These are phyloP conservation scores for Coniophora puteana DNA, from an alignment of 1,284 basidiomycete species.

Conservation along the genomic window DNA sequence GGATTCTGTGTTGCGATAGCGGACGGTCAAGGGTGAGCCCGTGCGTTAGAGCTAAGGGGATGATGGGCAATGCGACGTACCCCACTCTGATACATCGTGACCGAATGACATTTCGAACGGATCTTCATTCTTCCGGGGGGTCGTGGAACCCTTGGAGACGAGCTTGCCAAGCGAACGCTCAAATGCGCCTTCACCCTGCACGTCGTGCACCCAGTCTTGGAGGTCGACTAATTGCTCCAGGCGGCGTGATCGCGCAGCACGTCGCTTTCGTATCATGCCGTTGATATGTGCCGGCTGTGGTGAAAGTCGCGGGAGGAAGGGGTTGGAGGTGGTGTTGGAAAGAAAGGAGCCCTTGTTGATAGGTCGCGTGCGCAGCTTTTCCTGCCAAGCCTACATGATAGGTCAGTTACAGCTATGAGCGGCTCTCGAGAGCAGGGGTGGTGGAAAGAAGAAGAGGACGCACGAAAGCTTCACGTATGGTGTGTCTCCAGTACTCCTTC, in stretches of 20 bases:
- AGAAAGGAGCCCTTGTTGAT: constrained; percentile 68
- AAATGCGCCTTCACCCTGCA: constrained; percentile 52
- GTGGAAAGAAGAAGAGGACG: constrained; percentile 16
- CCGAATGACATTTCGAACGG: constrained; percentile 20
- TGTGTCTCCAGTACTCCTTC: constrained; percentile 43
- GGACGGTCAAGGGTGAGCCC: not conserved
- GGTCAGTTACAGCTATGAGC: constrained; percentile 15
- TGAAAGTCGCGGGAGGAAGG: constrained; percentile 69
- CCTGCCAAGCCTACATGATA: constrained; percentile 35
- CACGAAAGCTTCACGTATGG: constrained; percentile 50
- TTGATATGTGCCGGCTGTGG: constrained; percentile 71
- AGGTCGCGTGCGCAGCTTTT: constrained; percentile 49
- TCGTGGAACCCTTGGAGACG: constrained; percentile 17
- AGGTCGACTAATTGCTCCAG: constrained; percentile 30
- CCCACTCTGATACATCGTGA: too few relatives aligned
- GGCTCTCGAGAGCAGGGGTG: not conserved
- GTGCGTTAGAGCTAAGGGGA: not conserved
- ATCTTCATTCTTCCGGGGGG: constrained; percentile 21
- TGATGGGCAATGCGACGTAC: not conserved
- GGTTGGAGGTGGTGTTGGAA: constrained; percentile 57
- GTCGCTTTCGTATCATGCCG: constrained; percentile 65
- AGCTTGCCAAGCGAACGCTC: constrained; percentile 37
- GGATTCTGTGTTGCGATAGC: constrained; percentile 23
- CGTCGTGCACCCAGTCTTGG: constrained; percentile 37
- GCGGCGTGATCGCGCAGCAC: constrained; percentile 44